Evolutionary conservation across 345 rosid species (phyloP), one percentile per base, ranked within the genome.

Genomic region (Gossypium anomalum): DNA sequence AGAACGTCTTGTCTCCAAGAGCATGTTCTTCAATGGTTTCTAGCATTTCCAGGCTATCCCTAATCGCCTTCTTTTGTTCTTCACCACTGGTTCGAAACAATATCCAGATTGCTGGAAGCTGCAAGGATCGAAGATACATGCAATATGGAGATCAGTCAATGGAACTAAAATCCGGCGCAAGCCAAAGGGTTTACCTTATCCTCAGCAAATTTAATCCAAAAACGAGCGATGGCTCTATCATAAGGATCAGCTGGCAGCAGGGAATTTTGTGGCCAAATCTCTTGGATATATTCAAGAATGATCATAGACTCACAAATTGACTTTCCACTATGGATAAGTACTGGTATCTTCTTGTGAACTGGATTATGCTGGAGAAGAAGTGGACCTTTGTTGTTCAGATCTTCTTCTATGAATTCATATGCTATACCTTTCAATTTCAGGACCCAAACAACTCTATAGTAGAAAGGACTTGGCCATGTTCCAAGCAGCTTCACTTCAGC

Each of bases 241-340:
- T 61, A 63, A 22, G 82, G 71, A 66, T 82, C 73, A 15, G 16
- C 23, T 1, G 86, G 80, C 63, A 85, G 55, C 66, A 82, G 53
- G 2, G 81, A 79, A 38, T 62, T 48, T 0, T 78, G 76, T 0
- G 81, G 81, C 86, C 86, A 85, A 1, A 38, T 62, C 59, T 85
- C 80, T 17, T 85, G 84, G 5, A 82, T 70, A 47, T 85, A 82
- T 57, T 82, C 79, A 23, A 82, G 47, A 0, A 82, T 82, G 47
- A 82, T 17, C 59, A 58, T 58, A 74, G 86, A 79, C 57, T 85
- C 88, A 12, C 76, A 68, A 19, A 82, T 70, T 16, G 86, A 80
- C 17, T 82, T 80, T 34, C 51, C 75, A 1, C 66, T 73, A 70
- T 85, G 88, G 43, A 82, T 70, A 0, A 85, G 83, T 16, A 85